phyloP scores from a whole-genome alignment of 108 stramenopile species.

The Nitzschia inconspicua region DNA sequence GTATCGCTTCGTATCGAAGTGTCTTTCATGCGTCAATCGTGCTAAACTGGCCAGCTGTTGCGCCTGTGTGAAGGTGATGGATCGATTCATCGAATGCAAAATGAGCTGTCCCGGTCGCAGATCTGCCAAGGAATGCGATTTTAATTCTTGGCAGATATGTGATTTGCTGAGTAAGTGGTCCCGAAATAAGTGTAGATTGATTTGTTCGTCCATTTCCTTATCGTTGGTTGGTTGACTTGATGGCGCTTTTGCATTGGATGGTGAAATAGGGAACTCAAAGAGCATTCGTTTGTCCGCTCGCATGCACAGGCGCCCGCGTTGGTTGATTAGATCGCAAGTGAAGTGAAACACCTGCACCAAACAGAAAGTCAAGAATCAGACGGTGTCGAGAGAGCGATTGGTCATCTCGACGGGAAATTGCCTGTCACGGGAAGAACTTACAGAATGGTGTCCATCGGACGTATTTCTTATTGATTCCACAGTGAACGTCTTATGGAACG shows the following conservation, averaged over 20 bases:
- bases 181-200: constrained; percentile 46
- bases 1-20: constrained; percentile 75
- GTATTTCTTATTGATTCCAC: constrained; percentile 70
- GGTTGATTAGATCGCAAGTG: constrained; percentile 76
- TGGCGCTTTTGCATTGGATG: constrained; percentile 35
- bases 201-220: too few relatives aligned
- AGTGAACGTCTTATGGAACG: constrained; percentile 73
- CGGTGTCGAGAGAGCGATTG: too few relatives aligned
- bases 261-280: constrained; percentile 75
- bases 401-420: neutral
- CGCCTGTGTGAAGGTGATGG: constrained; percentile 64
- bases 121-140: constrained; percentile 59
- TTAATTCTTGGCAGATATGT: constrained; percentile 44
- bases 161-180: constrained; percentile 79
- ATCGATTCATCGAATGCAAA: constrained; percentile 56
- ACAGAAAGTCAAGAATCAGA: neutral
- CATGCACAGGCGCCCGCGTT: constrained; percentile 77
- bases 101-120: constrained; percentile 69
- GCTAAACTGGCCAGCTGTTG: constrained; percentile 79
- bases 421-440: neutral
- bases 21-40: constrained; percentile 77
- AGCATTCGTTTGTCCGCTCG: constrained; percentile 82
- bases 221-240: neutral
- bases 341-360: constrained; percentile 51
- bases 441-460: constrained; percentile 67